These are phyloP conservation scores for Ogataea degrootiae DNA, from an alignment of 805 yeast species.

Conservation along the genomic window DNA sequence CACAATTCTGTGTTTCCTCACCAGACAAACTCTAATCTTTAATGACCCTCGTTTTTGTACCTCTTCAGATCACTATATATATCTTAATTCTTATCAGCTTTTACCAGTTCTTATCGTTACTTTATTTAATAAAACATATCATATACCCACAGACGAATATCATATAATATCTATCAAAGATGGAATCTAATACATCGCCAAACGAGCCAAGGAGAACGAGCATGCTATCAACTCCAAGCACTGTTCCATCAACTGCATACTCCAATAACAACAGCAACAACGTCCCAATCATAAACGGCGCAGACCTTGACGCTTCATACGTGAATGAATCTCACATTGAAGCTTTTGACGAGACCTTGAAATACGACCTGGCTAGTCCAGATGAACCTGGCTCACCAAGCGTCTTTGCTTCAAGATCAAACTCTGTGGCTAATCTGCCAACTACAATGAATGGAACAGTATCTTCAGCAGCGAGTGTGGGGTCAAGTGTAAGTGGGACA, in stretches of 20 bases:
- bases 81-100: no score
- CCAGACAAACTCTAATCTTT: no score
- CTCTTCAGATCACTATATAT: no score
- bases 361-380: conserved; percentile 24
- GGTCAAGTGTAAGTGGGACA: conserved; percentile 1
- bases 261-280: background rate
- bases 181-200: no score
- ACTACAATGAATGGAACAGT: background rate
- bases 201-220: no score
- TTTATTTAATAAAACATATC: no score
- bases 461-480: background rate
- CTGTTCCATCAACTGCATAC: background rate
- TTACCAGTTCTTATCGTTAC: no score
- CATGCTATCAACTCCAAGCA: no score
- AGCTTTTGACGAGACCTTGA: conserved; percentile 35
- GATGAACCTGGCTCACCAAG: conserved; percentile 3
- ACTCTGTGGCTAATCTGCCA: conserved; percentile 2
- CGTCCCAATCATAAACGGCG: conserved; percentile 6
- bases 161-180: no score
- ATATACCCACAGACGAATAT: no score
- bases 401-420: conserved; percentile 6
- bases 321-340: conserved; percentile 27
- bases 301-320: conserved; percentile 21
- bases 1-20: no score
- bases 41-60: no score